Evolutionary conservation across 352 stramenopile genomes (phyloP).

Genomic region (Globisporangium echinulatum): DNA sequence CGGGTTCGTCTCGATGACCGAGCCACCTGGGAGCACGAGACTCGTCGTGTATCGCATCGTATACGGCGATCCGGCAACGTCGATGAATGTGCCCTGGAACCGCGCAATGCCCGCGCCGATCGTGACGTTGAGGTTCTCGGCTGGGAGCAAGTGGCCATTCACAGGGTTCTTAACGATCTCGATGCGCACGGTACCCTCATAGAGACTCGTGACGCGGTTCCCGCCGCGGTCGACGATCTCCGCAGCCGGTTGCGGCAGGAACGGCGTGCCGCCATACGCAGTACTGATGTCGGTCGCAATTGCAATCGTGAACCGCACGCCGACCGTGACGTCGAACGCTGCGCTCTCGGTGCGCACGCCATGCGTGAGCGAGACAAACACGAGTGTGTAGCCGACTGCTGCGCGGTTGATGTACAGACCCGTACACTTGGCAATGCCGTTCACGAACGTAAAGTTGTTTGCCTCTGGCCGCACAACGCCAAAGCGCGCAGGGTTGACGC

Average conservation of each 20-base stretch:
- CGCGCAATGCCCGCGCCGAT: constrained; percentile 49
- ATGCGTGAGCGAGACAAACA: constrained; percentile 57
- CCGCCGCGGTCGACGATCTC: constrained; percentile 76
- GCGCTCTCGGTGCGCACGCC: constrained; percentile 64
- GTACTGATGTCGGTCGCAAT: constrained; percentile 75
- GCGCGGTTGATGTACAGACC: constrained; percentile 66
- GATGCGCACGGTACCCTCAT: constrained; percentile 45
- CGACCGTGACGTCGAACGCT: constrained; percentile 66
- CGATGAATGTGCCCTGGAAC: constrained; percentile 64
- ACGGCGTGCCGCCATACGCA: constrained; percentile 65
- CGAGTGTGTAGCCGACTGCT: constrained; percentile 59
- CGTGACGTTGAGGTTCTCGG: constrained; percentile 34
- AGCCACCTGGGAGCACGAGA: constrained; percentile 41
- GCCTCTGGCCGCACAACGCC: constrained; percentile 35
- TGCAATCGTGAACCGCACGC: constrained; percentile 43
- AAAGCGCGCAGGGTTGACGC: constrained; percentile 43
- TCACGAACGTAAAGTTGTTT: constrained; percentile 60
- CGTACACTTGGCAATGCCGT: constrained; percentile 66
- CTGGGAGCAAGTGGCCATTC: constrained; percentile 43
- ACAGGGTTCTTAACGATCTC: constrained; percentile 64
- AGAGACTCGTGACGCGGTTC: constrained; percentile 47
- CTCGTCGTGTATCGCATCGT: constrained; percentile 63
- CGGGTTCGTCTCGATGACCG: constrained; percentile 55
- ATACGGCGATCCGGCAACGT: constrained; percentile 75
- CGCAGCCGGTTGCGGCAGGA: constrained; percentile 68